Conservation (phyloP, 2,329 filamentous ascomycete species). For the Massarina eburnea region DNA sequence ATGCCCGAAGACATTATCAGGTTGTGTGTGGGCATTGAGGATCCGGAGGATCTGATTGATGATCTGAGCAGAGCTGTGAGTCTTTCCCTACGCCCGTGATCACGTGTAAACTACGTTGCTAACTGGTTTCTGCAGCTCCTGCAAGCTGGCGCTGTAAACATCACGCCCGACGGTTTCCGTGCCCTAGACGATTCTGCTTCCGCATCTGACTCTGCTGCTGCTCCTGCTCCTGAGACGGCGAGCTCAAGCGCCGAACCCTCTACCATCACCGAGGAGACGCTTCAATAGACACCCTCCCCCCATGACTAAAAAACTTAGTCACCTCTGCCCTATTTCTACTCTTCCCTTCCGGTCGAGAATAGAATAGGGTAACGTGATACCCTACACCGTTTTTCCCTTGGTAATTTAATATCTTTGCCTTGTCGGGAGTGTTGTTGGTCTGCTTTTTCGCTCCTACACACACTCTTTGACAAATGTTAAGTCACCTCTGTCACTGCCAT, state of each 20-base stretch:
- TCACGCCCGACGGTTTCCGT: constrained; percentile 80
- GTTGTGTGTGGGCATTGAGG: constrained; percentile 94
- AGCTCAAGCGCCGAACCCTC: constrained; percentile 4
- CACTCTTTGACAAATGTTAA: constrained; percentile 29
- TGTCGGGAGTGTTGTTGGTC: constrained; percentile 21
- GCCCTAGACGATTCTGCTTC: constrained; percentile 55
- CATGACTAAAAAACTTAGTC: constrained; percentile 22
- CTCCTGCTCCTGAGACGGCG: constrained; percentile 1
- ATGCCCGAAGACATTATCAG: constrained; percentile 97
- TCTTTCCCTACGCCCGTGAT: constrained; percentile 24
- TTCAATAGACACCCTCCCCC: constrained; percentile 12
- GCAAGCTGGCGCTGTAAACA: constrained; percentile 87
- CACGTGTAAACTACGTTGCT: constrained; percentile 10
- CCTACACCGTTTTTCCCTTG: constrained; percentile 18
- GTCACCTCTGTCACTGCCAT: constrained; percentile 39
- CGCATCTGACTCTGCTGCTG: no score
- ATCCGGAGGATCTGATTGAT: constrained; percentile 86
- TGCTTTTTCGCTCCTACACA: constrained; percentile 7
- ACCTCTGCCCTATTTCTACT: constrained; percentile 34
- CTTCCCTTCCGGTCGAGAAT: no score
- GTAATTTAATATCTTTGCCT: no score
- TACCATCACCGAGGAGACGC: constrained; percentile 11
- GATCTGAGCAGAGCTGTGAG: constrained; percentile 88
- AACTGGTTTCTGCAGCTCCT: constrained; percentile 60
- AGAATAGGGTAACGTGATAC: constrained; percentile 41